Evolutionary conservation across 2,329 filamentous ascomycete species (phyloP), one percentile per base, ranked within the genome.

Genomic region (Cryphonectria radicalis): DNA sequence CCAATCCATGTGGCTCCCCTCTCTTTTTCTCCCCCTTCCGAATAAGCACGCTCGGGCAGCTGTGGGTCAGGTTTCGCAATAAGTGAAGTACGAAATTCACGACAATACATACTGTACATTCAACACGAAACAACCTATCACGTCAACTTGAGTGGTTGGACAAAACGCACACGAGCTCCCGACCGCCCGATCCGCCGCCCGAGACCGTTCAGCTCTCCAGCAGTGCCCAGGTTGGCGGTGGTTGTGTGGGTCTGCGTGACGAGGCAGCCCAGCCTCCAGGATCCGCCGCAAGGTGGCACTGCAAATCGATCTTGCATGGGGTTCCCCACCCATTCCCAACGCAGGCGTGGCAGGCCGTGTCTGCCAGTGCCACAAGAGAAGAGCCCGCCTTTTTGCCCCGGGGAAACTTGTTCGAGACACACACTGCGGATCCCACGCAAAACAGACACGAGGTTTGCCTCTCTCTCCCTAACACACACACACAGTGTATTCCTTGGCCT

Each of bases 241-340:
- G 43, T 46, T 46, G 43, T 46, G 63, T 65, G 63, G 63, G 63
- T 43, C 63, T 37, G 43, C 22, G 63, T 65, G 63, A 65, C 63
- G 63, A 65, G 63, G 63, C 63, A 53, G 63, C 63, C 63, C 32
- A 40, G 32, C 59, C 42, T 22, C 43, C 42, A 35, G 43, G 63
- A 65, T 53, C 43, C 43, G 63, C 63, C 42, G 17, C n/a, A 65
- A 53, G 14, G 63, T 65, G 63, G 63, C 63, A 32, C 42, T 65
- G 63, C 63, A 50, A 42, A 42, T n/a, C 40, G 35, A 32, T 46
- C 63, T 19, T 46, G 57, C 57, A 60, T 60, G 57, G 57, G 19
- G 19, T 19, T 19, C 55, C 14, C 55, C 25, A 13, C 55, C n/a
- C 55, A 19, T 59, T 59, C 19, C 50, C 50, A 53, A 11, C 50